Evolutionary conservation across 257 asterid species (phyloP).

Genomic region (Ilex asprella): DNA sequence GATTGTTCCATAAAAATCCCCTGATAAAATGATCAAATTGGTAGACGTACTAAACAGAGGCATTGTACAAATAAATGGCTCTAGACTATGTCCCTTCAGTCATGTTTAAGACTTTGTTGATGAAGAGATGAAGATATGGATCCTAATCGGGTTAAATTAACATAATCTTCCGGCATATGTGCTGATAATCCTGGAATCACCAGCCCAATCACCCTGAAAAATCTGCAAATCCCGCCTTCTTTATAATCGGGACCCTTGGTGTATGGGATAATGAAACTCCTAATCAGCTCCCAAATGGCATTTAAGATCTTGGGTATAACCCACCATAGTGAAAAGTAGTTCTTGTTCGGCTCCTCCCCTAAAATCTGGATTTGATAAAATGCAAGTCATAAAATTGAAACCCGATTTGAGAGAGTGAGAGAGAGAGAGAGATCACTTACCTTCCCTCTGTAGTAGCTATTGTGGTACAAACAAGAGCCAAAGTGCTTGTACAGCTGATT

Average conservation of each 20-base stretch:
- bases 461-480: constrained; percentile 58
- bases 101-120: constrained; percentile 1
- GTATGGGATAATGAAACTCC: constrained; percentile 47
- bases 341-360: constrained; percentile 70
- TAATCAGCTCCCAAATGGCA: constrained; percentile 41
- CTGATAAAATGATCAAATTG: too few relatives aligned
- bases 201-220: constrained; percentile 35
- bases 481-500: constrained; percentile 60
- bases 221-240: constrained; percentile 40
- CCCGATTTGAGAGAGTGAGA: background rate
- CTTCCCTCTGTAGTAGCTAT: constrained; percentile 53
- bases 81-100: constrained; percentile 7
- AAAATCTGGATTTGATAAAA: constrained; percentile 31
- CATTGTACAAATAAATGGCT: background rate
- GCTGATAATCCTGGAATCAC: constrained; percentile 44
- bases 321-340: constrained; percentile 52
- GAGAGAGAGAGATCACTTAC: constrained; percentile 15
- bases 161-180: constrained; percentile 54
- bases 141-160: constrained; percentile 48
- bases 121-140: constrained; percentile 8
- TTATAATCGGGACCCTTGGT: constrained; percentile 37
- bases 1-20: too few relatives aligned
- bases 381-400: too few relatives aligned
- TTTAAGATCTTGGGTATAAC: constrained; percentile 41
- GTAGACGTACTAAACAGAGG: too few relatives aligned